Percentiles rank a stretch among this genome's conserved stretches.
These are phyloP conservation scores for Inga leiocalycina DNA, from an alignment of 306 rosid genomes.

Conservation along the genomic window DNA sequence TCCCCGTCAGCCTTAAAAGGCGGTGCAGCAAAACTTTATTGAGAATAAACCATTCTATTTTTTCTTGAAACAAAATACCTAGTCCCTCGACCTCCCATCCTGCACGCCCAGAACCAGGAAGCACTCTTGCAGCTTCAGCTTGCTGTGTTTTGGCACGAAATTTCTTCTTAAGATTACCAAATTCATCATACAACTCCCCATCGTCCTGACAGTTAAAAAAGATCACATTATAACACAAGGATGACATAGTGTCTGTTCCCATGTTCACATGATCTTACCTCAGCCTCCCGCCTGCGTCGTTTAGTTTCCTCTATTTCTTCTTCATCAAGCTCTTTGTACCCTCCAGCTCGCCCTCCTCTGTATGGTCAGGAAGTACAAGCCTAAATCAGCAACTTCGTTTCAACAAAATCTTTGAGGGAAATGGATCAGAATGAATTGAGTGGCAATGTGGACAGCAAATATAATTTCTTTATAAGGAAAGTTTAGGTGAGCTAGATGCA, in stretches of 20 bases:
- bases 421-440: slow-evolving; percentile 7
- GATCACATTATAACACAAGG: slow-evolving; percentile 27
- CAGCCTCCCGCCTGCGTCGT: slow-evolving; percentile 96
- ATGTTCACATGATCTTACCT: slow-evolving; percentile 61
- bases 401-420: slow-evolving; percentile 14
- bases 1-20: neutral
- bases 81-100: slow-evolving; percentile 99
- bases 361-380: slow-evolving; percentile 29
- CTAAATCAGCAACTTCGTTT: slow-evolving; percentile 23
- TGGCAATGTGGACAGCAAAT: neutral
- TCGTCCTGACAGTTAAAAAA: slow-evolving; percentile 70
- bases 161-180: slow-evolving; percentile 97
- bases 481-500: no score
- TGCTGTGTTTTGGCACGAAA: slow-evolving; percentile 92
- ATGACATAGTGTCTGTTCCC: slow-evolving; percentile 18
- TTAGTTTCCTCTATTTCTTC: slow-evolving; percentile 93
- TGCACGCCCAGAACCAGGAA: slow-evolving; percentile 99
- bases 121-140: slow-evolving; percentile 71
- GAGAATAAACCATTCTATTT: slow-evolving; percentile 6
- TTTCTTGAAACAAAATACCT: slow-evolving; percentile 52
- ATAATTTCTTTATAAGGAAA: neutral
- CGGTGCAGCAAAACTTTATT: neutral
- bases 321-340: slow-evolving; percentile 99
- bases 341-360: slow-evolving; percentile 99
- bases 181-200: slow-evolving; percentile 96